Evolutionary conservation across 352 stramenopile species (phyloP).

Genomic region (Hyaloperonospora brassicae): DNA sequence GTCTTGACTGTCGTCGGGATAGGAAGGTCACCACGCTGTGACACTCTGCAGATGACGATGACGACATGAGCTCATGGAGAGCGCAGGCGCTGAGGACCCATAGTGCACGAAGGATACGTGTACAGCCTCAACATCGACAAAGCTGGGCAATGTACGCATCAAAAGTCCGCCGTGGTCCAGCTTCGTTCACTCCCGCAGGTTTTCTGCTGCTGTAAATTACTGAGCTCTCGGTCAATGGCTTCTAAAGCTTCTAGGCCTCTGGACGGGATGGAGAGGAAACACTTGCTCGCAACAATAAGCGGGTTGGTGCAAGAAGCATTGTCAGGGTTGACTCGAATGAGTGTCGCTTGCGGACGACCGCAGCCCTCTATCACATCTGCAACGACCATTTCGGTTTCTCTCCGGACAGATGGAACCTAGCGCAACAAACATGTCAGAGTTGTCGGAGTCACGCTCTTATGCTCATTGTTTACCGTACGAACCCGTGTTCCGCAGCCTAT

Average conservation of each 20-base stretch:
- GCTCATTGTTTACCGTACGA: slow-evolving; percentile 6
- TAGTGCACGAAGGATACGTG: background rate
- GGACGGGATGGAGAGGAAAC: slow-evolving; percentile 41
- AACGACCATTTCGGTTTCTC: slow-evolving; percentile 76
- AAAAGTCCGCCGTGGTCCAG: background rate
- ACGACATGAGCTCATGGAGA: no score
- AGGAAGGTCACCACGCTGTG: no score
- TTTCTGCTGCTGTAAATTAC: slow-evolving; percentile 7
- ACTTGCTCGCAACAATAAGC: slow-evolving; percentile 32
- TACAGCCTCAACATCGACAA: no score
- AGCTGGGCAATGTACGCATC: no score
- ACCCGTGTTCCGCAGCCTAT: slow-evolving; percentile 76
- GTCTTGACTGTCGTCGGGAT: no score
- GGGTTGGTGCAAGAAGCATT: slow-evolving; percentile 46
- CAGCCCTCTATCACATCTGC: slow-evolving; percentile 57
- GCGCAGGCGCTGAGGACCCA: no score
- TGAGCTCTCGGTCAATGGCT: slow-evolving; percentile 39
- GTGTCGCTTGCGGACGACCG: slow-evolving; percentile 35
- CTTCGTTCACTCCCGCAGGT: background rate
- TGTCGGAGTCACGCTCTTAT: background rate
- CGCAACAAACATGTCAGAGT: background rate
- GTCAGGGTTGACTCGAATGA: slow-evolving; percentile 77
- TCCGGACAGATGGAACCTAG: slow-evolving; percentile 73
- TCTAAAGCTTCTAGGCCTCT: slow-evolving; percentile 52
- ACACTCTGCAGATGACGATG: no score